A percentile compares a stretch with the other conserved stretches of the same genome.
These are phyloP conservation scores for Neopestalotiopsis sp. DNA, from an alignment of 2,329 filamentous ascomycete species.

Conservation along the genomic window DNA sequence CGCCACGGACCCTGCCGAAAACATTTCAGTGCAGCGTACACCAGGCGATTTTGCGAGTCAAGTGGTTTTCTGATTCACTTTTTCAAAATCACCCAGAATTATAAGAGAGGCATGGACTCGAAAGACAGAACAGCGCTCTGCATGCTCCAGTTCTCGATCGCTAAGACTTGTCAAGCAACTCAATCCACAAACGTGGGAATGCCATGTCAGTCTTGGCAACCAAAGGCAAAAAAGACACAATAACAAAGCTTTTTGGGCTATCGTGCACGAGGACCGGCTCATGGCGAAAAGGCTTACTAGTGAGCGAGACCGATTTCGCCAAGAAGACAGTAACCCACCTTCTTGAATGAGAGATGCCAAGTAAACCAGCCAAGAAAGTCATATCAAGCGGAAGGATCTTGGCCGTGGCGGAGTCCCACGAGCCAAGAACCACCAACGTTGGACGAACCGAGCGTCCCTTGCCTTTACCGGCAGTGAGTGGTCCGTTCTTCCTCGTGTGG, in stretches of 20 bases:
- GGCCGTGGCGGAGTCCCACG: constrained; percentile 6
- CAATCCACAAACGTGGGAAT: not conserved
- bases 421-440: not conserved
- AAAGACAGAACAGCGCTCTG: too few relatives aligned
- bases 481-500: not conserved
- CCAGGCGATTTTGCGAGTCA: too few relatives aligned
- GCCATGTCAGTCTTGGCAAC: not conserved
- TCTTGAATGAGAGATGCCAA: constrained; percentile 8
- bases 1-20: not conserved
- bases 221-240: not conserved
- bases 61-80: too few relatives aligned
- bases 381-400: constrained; percentile 6
- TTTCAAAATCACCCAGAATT: too few relatives aligned
- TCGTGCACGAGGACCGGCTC: not conserved
- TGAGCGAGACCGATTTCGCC: not conserved
- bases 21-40: not conserved
- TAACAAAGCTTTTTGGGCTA: not conserved
- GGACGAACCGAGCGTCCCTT: not conserved
- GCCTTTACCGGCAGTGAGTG: too few relatives aligned
- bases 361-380: not conserved
- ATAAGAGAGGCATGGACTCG: too few relatives aligned
- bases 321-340: not conserved
- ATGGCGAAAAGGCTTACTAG: not conserved
- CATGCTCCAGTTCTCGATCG: not conserved
- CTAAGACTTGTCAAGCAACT: not conserved